Base-by-base conservation (phyloP, 805 yeast species). In the Debaryomyces hansenii region DNA sequence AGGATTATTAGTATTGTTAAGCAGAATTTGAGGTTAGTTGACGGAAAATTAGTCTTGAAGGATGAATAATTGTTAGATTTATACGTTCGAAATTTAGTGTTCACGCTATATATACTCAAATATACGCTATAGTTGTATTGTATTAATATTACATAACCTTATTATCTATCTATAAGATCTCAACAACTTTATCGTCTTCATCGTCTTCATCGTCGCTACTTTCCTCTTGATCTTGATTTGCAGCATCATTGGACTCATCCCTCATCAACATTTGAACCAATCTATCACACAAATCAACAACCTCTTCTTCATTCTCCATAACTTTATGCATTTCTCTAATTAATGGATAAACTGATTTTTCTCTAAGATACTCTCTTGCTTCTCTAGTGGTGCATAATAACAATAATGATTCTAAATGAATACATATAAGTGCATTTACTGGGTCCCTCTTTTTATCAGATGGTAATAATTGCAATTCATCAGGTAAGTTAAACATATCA, bases 201-300 rank as follows among this genome's bases (percentile, higher is more conserved):
- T 31, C 34, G 21, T 70, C 79, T 37, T 75, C 80, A 27, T 79
- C 81, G 27, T 72, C 79, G 49, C 69, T 74, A 29, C 74, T 75
- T 20, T 70, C 72, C n/a, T 63, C 73, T 46, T 81, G 83, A 5
- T 56, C 67, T 62, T 70, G 3, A 56, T 62, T 27, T 66, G 67
- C 31, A 16, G 18, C 18, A 16, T 16, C 18, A 16, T 80, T 78
- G 8, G 77, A 79, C 59, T 91, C 97, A 59, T 92, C 97, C 73
- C 97, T 82, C 94, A 87, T 87, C 52, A 92, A 75, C 83, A 90
- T 80, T 63, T 92, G 92, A 18, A 91, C 99, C 35, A 87, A 66
- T 62, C 94, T 78, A 56, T 90, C 96, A 69, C 94, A 85, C 37
- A 87, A 67, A 37, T 87, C 95, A 37, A 73, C 73, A 18, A 89